Base-by-base conservation (phyloP, 805 yeast species). In the Tetrapisispora nanseiensis region DNA sequence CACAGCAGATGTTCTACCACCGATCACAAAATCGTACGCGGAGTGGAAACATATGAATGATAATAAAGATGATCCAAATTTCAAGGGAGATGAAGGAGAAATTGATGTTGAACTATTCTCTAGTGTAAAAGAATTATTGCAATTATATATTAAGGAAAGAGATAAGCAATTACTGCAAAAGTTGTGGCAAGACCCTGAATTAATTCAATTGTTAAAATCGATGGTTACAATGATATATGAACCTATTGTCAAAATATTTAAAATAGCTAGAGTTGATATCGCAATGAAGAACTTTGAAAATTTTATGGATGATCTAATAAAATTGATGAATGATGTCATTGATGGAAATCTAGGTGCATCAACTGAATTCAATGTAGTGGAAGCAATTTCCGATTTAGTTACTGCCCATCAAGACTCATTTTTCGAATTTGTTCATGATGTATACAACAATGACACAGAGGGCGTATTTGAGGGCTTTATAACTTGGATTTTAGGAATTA, bases 181-280 rank as follows among this genome's bases (percentile, higher is more conserved):
- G 54, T 57, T 89, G 33, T 86, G 95, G 95, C 78, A 76, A 36
- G 95, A 89, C 51, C 86, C 90, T 0, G 85, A 83, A 49, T 66
- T 94, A 36, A 79, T 87, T n/a, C 71, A 71, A 29, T 69, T 90
- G 33, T 67, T 89, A 44, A 82, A 82, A 49, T 85, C 84, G 37
- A 67, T 86, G 23, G 70, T 92, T 37, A 68, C 85, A 2, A 67
- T 83, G 48, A 78, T 84, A 47, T 84, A 82, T 56, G 81, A 80
- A 47, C 92, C 94, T 1, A 65, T 85, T 57, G 80, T 84, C 43
- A 70, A 70, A 23, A 69, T 85, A 1, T 81, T 84, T 65, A 75
- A 76, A 46, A 70, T 74, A 26, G 84, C 90, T 3, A 73, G 76
- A 43, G 70, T 85, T 45, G 76, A 81, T 47, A 65, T 76, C 37